Evolutionary conservation across 306 rosid species (phyloP).

Genomic region (Castanea crenata): DNA sequence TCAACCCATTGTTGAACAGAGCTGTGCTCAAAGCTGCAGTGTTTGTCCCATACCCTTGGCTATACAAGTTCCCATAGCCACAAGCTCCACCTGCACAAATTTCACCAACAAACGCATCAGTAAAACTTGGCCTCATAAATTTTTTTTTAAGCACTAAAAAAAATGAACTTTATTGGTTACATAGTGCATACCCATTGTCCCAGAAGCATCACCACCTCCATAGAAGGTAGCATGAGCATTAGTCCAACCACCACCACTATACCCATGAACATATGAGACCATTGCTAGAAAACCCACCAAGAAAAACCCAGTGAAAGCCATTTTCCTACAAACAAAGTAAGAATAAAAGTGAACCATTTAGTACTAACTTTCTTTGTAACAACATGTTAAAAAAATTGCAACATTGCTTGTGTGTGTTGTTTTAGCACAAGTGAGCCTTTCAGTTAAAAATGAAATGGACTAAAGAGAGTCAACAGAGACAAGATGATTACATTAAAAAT

Average conservation of each 20-base stretch:
- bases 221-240: constrained; percentile 95
- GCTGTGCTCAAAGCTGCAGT: constrained; percentile 97
- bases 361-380: neutral
- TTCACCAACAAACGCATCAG: neutral
- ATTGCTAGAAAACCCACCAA: constrained; percentile 47
- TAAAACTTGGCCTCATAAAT: neutral
- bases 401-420: neutral
- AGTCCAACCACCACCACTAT: constrained; percentile 71
- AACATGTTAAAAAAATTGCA: neutral
- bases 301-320: constrained; percentile 48
- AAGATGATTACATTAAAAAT: constrained; percentile 41
- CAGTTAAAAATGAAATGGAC: too few species aligned
- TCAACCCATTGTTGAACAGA: constrained; percentile 86
- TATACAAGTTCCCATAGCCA: constrained; percentile 94
- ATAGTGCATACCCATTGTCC: constrained; percentile 86
- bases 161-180: neutral
- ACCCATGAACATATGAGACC: constrained; percentile 50
- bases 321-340: constrained; percentile 49
- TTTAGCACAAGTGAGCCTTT: neutral
- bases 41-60: constrained; percentile 98
- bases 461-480: neutral
- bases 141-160: neutral
- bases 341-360: constrained; percentile 10
- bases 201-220: constrained; percentile 97
- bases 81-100: constrained; percentile 83